phyloP scores from a whole-genome alignment of 2,329 filamentous ascomycete species.

The Dothistroma pini region DNA sequence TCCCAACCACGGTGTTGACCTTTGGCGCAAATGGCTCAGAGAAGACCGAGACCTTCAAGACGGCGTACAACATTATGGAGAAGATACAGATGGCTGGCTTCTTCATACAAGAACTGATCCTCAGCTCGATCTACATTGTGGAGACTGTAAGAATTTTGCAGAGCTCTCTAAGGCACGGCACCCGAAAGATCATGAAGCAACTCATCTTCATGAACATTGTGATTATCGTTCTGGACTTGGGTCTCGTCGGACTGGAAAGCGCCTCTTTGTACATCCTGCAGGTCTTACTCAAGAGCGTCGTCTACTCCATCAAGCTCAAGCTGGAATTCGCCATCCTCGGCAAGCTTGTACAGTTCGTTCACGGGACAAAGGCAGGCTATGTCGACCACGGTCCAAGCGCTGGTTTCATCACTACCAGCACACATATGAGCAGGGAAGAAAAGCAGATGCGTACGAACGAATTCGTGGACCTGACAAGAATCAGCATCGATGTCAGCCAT shows the following conservation, averaged over 20 bases:
- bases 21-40: constrained; percentile 48
- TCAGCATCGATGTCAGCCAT: constrained; percentile 21
- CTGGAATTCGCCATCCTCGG: constrained; percentile 34
- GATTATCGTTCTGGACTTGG: constrained; percentile 38
- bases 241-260: constrained; percentile 35
- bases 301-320: constrained; percentile 36
- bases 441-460: constrained; percentile 17
- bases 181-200: constrained; percentile 33
- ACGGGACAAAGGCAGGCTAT: constrained; percentile 12
- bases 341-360: constrained; percentile 31
- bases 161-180: constrained; percentile 18
- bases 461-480: constrained; percentile 20
- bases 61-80: constrained; percentile 43
- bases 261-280: constrained; percentile 34
- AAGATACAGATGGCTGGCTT: constrained; percentile 45
- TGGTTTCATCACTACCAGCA: constrained; percentile 19
- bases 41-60: constrained; percentile 32
- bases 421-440: constrained; percentile 8
- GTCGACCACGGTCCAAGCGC: constrained; percentile 21
- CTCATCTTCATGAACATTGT: constrained; percentile 38
- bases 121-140: constrained; percentile 32
- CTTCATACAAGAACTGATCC: constrained; percentile 39
- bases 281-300: constrained; percentile 38
- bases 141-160: constrained; percentile 29
- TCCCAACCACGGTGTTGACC: constrained; percentile 53